phyloP scores from a whole-genome alignment of 1,284 basidiomycete genomes.

The Lignosus rhinocerotis region DNA sequence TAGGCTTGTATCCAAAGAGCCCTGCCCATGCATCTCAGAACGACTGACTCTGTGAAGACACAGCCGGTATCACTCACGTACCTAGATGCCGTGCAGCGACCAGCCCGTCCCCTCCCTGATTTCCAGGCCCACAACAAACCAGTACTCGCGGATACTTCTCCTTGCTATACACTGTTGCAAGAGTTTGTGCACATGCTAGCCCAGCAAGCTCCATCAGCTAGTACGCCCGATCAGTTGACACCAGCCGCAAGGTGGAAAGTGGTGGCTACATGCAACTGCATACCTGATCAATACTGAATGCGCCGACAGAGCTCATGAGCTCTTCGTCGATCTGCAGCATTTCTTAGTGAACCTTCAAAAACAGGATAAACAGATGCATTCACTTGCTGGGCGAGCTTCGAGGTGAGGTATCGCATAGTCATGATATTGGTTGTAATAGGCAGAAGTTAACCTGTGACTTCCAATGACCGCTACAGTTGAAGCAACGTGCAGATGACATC shows the following conservation, averaged over 20 bases:
- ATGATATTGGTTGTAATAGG: constrained; percentile 38
- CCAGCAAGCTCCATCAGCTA: constrained; percentile 99
- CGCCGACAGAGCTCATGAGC: constrained; percentile 81
- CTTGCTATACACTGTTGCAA: constrained; percentile 75
- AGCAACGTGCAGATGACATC: neutral
- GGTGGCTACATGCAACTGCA: constrained; percentile 4
- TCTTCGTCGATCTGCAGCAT: constrained; percentile 82
- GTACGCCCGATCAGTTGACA: neutral
- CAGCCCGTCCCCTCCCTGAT: constrained; percentile 96
- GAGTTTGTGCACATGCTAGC: constrained; percentile 88
- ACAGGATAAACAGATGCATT: constrained; percentile 1
- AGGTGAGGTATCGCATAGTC: constrained; percentile 75
- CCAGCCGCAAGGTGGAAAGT: no score
- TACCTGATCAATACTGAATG: constrained; percentile 91
- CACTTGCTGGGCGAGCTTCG: constrained; percentile 82
- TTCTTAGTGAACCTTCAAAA: constrained; percentile 1
- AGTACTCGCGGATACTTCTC: constrained; percentile 74
- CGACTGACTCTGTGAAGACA: neutral
- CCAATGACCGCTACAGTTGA: neutral
- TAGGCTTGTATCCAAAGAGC: constrained; percentile 87
- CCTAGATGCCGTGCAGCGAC: constrained; percentile 95
- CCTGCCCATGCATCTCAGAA: constrained; percentile 42
- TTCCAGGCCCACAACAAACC: constrained; percentile 95
- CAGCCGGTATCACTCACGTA: constrained; percentile 35
- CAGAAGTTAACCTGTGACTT: neutral